Evolutionary conservation across 129 eudicot species (phyloP).

Genomic region (Apium graveolens): DNA sequence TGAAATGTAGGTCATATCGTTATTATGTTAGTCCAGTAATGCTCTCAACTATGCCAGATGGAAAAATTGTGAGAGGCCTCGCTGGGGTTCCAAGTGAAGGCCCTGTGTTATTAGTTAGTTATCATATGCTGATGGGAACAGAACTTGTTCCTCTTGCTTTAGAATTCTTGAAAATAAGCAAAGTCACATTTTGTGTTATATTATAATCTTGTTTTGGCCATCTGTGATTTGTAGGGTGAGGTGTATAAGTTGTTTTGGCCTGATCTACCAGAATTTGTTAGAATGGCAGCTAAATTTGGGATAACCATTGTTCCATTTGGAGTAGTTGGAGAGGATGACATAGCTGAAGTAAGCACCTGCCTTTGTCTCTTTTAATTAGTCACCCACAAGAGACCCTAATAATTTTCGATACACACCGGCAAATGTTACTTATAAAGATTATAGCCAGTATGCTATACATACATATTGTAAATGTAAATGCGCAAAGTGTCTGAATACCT

Average conservation of each 20-base stretch:
- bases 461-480: not conserved
- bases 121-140: constrained; percentile 87
- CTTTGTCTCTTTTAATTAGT: not conserved
- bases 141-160: constrained; percentile 60
- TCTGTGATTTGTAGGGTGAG: constrained; percentile 33
- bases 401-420: not conserved
- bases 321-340: constrained; percentile 56
- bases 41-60: constrained; percentile 76
- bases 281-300: constrained; percentile 55
- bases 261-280: constrained; percentile 50
- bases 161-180: constrained; percentile 51
- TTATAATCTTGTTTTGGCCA: not conserved
- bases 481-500: not conserved
- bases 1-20: constrained; percentile 44
- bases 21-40: constrained; percentile 54
- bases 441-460: not conserved
- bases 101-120: constrained; percentile 83
- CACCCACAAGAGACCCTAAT: not conserved
- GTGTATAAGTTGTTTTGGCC: constrained; percentile 54
- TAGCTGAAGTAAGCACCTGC: constrained; percentile 33
- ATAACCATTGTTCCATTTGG: constrained; percentile 63
- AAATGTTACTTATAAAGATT: not conserved
- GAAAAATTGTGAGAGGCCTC: constrained; percentile 82
- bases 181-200: not conserved
- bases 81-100: constrained; percentile 84